phyloP scores from a whole-genome alignment of 495 filamentous ascomycete species.

The Rusavskia elegans region DNA sequence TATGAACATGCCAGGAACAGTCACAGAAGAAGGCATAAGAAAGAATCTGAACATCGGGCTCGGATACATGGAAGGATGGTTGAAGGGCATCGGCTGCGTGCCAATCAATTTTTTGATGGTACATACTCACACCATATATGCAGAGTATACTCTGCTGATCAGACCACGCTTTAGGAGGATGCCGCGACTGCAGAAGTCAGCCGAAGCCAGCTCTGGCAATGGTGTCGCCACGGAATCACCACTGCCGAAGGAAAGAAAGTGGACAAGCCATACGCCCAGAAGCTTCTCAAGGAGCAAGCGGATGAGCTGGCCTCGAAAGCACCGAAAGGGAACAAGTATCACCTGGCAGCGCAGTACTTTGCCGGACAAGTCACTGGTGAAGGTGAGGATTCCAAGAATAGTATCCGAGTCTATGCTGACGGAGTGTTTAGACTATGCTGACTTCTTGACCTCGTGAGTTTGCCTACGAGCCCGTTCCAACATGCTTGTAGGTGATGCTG shows the following conservation, averaged over 20 bases:
- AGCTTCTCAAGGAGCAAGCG: slow-evolving; percentile 75
- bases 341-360: slow-evolving; percentile 84
- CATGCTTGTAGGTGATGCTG: neutral
- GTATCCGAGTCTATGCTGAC: neutral
- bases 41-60: slow-evolving; percentile 98
- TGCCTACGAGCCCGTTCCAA: too few relatives aligned
- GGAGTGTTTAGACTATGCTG: slow-evolving; percentile 54
- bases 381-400: slow-evolving; percentile 1
- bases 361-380: slow-evolving; percentile 86
- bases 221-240: slow-evolving; percentile 69
- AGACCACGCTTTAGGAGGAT: slow-evolving; percentile 45
- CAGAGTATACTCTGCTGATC: neutral
- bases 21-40: slow-evolving; percentile 92
- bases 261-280: slow-evolving; percentile 78
- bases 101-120: slow-evolving; percentile 98
- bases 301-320: slow-evolving; percentile 58
- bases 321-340: slow-evolving; percentile 81
- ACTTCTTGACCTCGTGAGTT: slow-evolving; percentile 77
- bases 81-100: slow-evolving; percentile 86
- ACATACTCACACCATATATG: neutral
- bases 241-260: slow-evolving; percentile 86
- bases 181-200: slow-evolving; percentile 94
- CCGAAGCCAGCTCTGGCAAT: slow-evolving; percentile 90
- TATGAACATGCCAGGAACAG: slow-evolving; percentile 88
- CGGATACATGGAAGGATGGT: slow-evolving; percentile 97